Conservation (phyloP, 768 basidiomycete species). For the Pisolithus tinctorius region DNA sequence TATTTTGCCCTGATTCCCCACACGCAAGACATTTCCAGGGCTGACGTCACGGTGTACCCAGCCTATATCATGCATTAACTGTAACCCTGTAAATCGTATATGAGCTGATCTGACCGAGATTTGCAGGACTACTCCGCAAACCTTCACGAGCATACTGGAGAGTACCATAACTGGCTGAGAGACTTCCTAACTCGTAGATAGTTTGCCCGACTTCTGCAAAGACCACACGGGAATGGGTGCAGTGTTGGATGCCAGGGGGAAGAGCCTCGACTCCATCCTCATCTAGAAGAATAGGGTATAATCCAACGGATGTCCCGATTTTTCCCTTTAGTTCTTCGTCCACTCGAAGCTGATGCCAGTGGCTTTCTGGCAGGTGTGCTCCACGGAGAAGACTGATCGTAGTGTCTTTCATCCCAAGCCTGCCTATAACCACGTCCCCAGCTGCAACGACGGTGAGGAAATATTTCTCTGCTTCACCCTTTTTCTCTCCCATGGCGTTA, state of each 20-base stretch:
- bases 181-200: not conserved
- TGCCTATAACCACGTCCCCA: not conserved
- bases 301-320: too few species aligned
- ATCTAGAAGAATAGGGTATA: too few species aligned
- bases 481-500: not conserved
- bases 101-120: not conserved
- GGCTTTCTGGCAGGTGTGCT: too few species aligned
- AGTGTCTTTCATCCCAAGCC: not conserved
- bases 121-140: not conserved
- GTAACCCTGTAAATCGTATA: conserved; percentile 2
- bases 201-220: conserved; percentile 10
- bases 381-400: not conserved
- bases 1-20: not conserved
- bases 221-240: conserved; percentile 9
- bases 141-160: not conserved
- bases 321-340: too few species aligned
- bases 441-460: not conserved
- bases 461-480: not conserved
- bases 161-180: not conserved
- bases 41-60: conserved; percentile 16
- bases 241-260: not conserved
- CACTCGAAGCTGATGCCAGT: too few species aligned
- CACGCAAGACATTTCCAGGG: conserved; percentile 9
- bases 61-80: conserved; percentile 2
- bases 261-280: too few species aligned